A percentile compares a stretch with the other conserved stretches of the same genome.
These are phyloP conservation scores for Orbilia quercus DNA, from an alignment of 2,329 filamentous ascomycete genomes.

Conservation along the genomic window DNA sequence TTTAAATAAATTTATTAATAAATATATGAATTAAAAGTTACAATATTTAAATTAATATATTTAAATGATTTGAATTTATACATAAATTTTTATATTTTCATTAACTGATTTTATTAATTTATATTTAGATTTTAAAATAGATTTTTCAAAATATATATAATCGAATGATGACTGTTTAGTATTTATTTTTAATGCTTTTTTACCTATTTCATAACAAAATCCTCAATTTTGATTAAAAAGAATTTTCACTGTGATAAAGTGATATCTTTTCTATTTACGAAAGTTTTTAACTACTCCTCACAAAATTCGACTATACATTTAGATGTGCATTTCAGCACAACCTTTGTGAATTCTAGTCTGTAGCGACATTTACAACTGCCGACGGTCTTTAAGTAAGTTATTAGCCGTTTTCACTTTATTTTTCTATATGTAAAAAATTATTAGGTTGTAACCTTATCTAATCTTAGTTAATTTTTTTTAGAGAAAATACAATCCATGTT, in stretches of 20 bases:
- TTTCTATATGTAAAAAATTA: constrained; percentile 27
- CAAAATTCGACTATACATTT: constrained; percentile 39
- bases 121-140: constrained; percentile 29
- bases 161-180: constrained; percentile 15
- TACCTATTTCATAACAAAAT: constrained; percentile 27
- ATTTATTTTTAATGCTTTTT: constrained; percentile 26
- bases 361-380: constrained; percentile 31
- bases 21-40: constrained; percentile 38
- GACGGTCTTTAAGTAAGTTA: constrained; percentile 29
- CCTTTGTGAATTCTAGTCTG: constrained; percentile 14
- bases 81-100: constrained; percentile 33
- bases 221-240: constrained; percentile 19
- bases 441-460: constrained; percentile 37
- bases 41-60: constrained; percentile 43
- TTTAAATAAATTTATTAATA: constrained; percentile 50
- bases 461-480: constrained; percentile 46
- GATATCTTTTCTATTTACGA: constrained; percentile 11
- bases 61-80: constrained; percentile 40
- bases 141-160: constrained; percentile 20
- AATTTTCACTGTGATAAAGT: constrained; percentile 5
- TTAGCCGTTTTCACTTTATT: constrained; percentile 47
- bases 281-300: constrained; percentile 3
- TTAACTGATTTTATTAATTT: constrained; percentile 26
- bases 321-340: constrained; percentile 18
- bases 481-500: constrained; percentile 56